Evolutionary conservation across 2,329 filamentous ascomycete species (phyloP).

Genomic region (Claviceps lovelessii): DNA sequence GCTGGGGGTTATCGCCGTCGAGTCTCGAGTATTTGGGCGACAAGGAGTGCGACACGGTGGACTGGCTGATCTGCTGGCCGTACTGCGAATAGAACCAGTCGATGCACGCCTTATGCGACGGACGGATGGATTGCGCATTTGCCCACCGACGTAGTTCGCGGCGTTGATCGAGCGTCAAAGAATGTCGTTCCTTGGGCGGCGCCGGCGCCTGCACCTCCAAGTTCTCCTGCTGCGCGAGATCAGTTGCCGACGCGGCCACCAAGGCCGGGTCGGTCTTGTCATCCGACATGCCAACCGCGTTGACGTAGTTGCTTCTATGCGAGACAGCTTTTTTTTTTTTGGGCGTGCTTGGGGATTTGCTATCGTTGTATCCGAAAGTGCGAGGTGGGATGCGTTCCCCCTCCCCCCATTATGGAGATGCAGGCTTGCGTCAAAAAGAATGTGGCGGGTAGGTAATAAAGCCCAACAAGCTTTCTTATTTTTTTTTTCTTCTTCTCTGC

Average conservation of each 20-base stretch:
- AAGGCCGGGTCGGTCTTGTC: conserved; percentile 25
- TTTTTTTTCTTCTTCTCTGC: no score
- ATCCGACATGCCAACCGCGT: conserved; percentile 17
- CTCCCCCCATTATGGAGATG: conserved; percentile 20
- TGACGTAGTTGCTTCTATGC: not conserved
- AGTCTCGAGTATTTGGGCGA: conserved; percentile 48
- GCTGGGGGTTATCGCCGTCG: conserved; percentile 43
- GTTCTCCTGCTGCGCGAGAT: conserved; percentile 10
- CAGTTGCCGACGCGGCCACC: conserved; percentile 18
- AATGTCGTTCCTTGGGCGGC: conserved; percentile 37
- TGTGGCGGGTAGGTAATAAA: conserved; percentile 14
- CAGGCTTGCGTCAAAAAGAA: conserved; percentile 14
- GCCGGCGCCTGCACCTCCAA: conserved; percentile 3
- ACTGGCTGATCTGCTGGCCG: conserved; percentile 46
- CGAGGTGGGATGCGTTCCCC: conserved; percentile 22
- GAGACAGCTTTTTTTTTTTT: not conserved
- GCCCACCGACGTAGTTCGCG: conserved; percentile 47
- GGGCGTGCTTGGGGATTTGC: conserved; percentile 7
- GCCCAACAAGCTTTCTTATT: no score
- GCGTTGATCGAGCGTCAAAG: conserved; percentile 47
- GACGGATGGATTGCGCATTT: conserved; percentile 39
- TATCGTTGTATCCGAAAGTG: conserved; percentile 27
- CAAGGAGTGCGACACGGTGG: conserved; percentile 47
- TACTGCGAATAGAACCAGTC: conserved; percentile 47
- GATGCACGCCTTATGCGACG: conserved; percentile 47